phyloP scores from a whole-genome alignment of 1,284 basidiomycete species.

The Cerrena zonata region DNA sequence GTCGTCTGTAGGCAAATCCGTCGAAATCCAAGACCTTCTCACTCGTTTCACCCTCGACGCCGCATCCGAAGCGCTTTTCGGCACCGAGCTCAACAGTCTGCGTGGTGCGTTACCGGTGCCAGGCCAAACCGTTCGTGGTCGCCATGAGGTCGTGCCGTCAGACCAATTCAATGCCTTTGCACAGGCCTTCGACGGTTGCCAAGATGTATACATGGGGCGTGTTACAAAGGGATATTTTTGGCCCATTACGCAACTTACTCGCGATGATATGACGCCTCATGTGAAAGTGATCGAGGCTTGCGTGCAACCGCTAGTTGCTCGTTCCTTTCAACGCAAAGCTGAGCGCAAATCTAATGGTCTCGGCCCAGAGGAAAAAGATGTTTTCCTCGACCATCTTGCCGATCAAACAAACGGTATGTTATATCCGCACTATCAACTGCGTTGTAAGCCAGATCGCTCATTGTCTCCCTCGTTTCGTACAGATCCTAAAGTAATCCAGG shows the following conservation, averaged over 20 bases:
- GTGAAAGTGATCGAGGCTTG: constrained; percentile 49
- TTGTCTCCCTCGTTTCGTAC: not conserved
- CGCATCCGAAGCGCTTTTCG: constrained; percentile 67
- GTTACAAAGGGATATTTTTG: constrained; percentile 56
- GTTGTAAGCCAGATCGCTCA: constrained; percentile 2
- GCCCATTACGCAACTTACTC: constrained; percentile 61
- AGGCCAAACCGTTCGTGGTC: constrained; percentile 21
- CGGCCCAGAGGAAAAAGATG: constrained; percentile 39
- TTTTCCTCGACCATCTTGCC: constrained; percentile 61
- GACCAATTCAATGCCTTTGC: constrained; percentile 60
- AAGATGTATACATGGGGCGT: constrained; percentile 49
- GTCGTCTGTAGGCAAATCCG: constrained; percentile 32
- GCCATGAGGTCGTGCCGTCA: constrained; percentile 54
- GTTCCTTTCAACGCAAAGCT: constrained; percentile 44
- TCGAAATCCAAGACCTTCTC: constrained; percentile 64
- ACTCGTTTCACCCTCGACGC: constrained; percentile 65
- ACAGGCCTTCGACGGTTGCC: constrained; percentile 56
- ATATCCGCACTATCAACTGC: too few species aligned
- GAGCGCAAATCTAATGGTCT: constrained; percentile 35
- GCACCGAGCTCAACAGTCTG: constrained; percentile 57
- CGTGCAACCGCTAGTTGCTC: constrained; percentile 56
- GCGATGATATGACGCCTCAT: constrained; percentile 50
- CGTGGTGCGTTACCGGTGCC: constrained; percentile 28
- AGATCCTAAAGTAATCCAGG: constrained; percentile 56
- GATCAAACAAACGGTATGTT: constrained; percentile 54